Percentiles rank a stretch among this genome's conserved stretches.
Evolutionary conservation across 2,329 filamentous ascomycete species (phyloP).

Genomic region (Stagonosporopsis tanaceti): DNA sequence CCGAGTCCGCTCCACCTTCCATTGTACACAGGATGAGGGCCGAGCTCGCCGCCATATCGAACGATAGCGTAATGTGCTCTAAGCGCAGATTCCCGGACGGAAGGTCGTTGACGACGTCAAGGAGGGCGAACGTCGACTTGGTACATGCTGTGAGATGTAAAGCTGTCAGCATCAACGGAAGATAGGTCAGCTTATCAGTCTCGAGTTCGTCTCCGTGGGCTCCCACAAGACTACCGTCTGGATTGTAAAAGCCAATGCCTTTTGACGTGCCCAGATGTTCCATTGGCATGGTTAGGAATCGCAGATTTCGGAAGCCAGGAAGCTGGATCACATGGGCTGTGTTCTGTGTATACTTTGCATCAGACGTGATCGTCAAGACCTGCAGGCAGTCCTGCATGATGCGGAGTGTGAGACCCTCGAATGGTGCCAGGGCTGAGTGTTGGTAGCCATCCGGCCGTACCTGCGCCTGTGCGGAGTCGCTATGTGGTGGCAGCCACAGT

Average conservation of each 20-base stretch:
- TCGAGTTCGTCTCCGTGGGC: neutral
- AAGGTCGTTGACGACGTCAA: neutral
- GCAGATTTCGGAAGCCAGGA: neutral
- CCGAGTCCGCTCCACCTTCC: too few species aligned
- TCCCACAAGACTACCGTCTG: neutral
- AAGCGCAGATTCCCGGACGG: neutral
- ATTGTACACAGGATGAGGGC: neutral
- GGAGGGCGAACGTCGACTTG: neutral
- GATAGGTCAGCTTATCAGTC: neutral
- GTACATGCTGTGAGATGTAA: neutral
- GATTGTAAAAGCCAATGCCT: neutral
- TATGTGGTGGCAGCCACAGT: neutral
- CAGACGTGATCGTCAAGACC: neutral
- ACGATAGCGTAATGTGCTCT: neutral
- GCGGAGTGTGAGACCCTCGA: neutral
- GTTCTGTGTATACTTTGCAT: neutral
- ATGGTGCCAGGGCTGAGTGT: neutral
- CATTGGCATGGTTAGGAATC: neutral
- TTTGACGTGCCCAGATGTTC: neutral
- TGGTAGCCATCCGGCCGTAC: neutral
- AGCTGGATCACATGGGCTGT: neutral
- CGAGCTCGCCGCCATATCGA: neutral
- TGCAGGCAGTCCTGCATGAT: neutral
- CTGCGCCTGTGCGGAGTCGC: neutral
- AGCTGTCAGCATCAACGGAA: neutral